Evolutionary conservation across 1,284 basidiomycete species (phyloP), one percentile per base, ranked within the genome.

Genomic region (Apiotrichum mycotoxinovorans): DNA sequence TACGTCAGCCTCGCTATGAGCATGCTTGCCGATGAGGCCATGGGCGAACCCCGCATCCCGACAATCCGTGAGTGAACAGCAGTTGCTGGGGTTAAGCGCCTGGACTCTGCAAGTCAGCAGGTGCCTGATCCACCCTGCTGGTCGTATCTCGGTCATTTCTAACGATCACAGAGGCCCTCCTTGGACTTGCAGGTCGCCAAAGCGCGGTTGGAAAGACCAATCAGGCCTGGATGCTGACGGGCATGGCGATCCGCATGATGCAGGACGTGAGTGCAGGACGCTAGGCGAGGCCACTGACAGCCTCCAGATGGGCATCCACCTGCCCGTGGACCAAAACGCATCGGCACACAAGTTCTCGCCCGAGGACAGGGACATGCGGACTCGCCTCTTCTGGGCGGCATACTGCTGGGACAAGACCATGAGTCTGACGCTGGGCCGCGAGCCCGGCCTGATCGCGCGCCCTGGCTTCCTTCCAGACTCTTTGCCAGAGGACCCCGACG

Each of bases 211-310:
- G 59, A 18, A 54, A 61, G 27, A 52, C 45, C 4, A 54, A 40
- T 17, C 59, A 61, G 35, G 59, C 59, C 2, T 61, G 59, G 59
- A 52, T 61, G 41, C 49, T 61, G 27, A 57, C 55, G 20, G 59
- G 59, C 23, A 47, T 61, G 51, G 59, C 56, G 43, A 57, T 66
- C 27, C 45, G 64, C 27, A 63, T 63, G 61, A 63, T 66, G 45
- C 64, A 66, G 34, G 64, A 66, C 27, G 58, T 60, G 40, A 49
- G 58, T 56, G 7, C 30, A 30, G n/a, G n/a, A n/a, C n/a, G n/a
- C n/a, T n/a, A n/a, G n/a, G n/a, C n/a, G n/a, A 1, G 25, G 20
- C 30, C 14, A 27, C n/a, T 34, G 3, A 48, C 40, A 2, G 18
- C 20, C 4, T 4, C 1, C 46, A 60, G 54, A 54, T 61, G 47